Base-by-base conservation (phyloP, 2,329 filamentous ascomycete species). In the Gaeumannomyces tritici region DNA sequence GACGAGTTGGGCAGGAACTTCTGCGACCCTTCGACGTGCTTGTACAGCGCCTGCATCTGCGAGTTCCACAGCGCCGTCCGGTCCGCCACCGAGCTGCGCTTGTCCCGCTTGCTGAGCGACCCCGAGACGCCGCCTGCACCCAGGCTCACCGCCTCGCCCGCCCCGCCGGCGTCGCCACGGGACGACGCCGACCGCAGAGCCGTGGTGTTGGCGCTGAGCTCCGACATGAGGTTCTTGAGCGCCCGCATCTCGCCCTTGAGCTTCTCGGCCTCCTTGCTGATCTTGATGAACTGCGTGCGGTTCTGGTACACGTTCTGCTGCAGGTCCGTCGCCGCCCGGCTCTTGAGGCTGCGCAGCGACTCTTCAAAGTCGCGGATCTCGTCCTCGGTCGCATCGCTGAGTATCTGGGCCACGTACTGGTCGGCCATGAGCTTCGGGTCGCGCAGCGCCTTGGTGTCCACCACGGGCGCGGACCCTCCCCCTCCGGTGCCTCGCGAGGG, bases 221-320 rank as follows among this genome's bases (percentile, higher is more conserved):
- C 95, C 2, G 91, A 88, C 89, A 99, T 97, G 61, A 98, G 82
- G 66, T 91, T 91, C 57, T 90, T 86, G 35, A 99, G 83, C 8
- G 90, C 90, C 61, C 91, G 86, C 95, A 99, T 98, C 74, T 99
- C 95, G 62, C 86, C 86, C 76, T 98, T 98, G 63, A 99, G 85
- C 77, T 96, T 97, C 76, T 99, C 95, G 2, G 96, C 95, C 77
- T 99, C 95, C 76, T 98, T 97, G 73, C 93, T 97, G 74, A 99
- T 98, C 75, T 96, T 96, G 80, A 99, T 98, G 72, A 99, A 99
- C 71, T 98, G 95, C 0, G 91, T 96, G 59, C 95, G 87, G 75
- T 99, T 99, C 74, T 97, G 93, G 75, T 96, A 93, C 60, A 99
- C 89, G 75, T 93, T 98, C 71, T 96, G 91, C 74, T 98, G 93